phyloP scores from a whole-genome alignment of 805 yeast species.

The Vanderwaltozyma polyspora region DNA sequence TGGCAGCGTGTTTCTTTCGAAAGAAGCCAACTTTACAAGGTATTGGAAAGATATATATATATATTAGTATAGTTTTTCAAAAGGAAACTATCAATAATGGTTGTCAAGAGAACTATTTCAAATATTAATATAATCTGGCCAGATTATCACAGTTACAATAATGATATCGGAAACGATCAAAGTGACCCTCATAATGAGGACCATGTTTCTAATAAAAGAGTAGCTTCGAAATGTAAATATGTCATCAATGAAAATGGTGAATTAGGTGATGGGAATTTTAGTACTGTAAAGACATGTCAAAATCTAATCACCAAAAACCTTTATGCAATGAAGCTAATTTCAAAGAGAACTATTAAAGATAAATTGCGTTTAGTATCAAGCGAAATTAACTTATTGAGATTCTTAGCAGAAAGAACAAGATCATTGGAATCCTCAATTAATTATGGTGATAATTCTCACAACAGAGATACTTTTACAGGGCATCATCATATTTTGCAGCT shows the following conservation, averaged over 20 bases:
- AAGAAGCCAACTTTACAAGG: too few relatives aligned
- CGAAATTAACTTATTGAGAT: constrained; percentile 43
- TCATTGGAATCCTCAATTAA: constrained; percentile 25
- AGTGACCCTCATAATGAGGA: background rate
- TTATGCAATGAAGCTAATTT: constrained; percentile 38
- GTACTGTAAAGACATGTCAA: constrained; percentile 41
- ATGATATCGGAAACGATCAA: background rate
- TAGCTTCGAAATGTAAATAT: constrained; percentile 22
- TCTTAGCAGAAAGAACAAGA: constrained; percentile 18
- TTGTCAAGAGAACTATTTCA: constrained; percentile 3
- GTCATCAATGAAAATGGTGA: constrained; percentile 7
- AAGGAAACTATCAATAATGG: too few relatives aligned
- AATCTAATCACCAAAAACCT: constrained; percentile 30
- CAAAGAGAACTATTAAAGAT: constrained; percentile 19
- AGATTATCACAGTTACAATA: background rate
- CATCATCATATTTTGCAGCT: constrained; percentile 47
- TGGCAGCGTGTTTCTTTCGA: too few relatives aligned
- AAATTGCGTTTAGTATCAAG: constrained; percentile 38
- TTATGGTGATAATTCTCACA: background rate
- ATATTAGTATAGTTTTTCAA: too few relatives aligned
- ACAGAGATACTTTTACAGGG: constrained; percentile 20
- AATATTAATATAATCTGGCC: constrained; percentile 2
- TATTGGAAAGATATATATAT: too few relatives aligned
- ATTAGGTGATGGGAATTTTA: constrained; percentile 39
- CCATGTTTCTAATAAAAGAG: constrained; percentile 1